Evolutionary conservation across 768 basidiomycete species (phyloP), one percentile per base, ranked within the genome.

Genomic region (Hirschioporus abietinus): DNA sequence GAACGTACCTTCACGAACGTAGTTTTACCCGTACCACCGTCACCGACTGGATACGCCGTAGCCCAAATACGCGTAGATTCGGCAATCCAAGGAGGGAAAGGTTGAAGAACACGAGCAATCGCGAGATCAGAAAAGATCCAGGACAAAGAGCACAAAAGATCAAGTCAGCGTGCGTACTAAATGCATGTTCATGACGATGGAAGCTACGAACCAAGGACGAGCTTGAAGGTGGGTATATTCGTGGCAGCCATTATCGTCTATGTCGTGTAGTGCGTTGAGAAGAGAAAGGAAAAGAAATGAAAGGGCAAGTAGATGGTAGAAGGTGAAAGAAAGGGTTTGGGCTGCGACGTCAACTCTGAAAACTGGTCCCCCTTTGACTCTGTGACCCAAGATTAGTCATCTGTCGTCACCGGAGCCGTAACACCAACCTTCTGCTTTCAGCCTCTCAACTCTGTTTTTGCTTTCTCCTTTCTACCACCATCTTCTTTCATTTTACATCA

Each of bases 191-290:
- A 52, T 52, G 15, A 52, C 42, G 42, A 68, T 71, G 65, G 70
- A 69, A 64, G 63, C 67, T 15, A 67, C 91, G 75, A 76, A 96
- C 96, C 96, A 71, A 99, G 93, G 68, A 99, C 96, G 77, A 99
- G 94, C 81, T 99, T 99, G 86, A 99, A 99, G 66, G 95, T 93
- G 42, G 97, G 95, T 71, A 96, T 81, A n/a, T n/a, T n/a, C n/a
- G n/a, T 35, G 71, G 30, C 30, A 71, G 87, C 30, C 83, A 87
- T 89, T 69, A 70, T 72, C 35, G 42, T 35, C 34, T 62, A 66
- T 66, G 35, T 24, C 65, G 58, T 66, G 60, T 66, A 66, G 60
- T 25, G 36, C n/a, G 52, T 18, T 15, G 58, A 62, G 63, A 26
- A 68, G 35, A 42, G 20, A 27, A 23, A 61, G 65, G 63, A 34